These are phyloP conservation scores for Arctium minus DNA, from an alignment of 129 eudicot genomes.

Conservation along the genomic window DNA sequence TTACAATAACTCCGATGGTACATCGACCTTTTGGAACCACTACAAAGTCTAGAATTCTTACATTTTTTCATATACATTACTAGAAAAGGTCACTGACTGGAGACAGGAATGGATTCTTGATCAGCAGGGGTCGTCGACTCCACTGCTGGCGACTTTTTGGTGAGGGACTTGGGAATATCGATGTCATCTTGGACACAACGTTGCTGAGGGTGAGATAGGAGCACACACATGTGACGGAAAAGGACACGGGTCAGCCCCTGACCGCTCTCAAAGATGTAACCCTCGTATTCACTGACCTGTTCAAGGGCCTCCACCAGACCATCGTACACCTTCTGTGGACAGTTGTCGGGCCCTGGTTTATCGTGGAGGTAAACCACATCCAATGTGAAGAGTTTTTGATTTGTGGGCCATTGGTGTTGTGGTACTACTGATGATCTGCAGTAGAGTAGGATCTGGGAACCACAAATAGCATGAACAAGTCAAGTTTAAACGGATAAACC, in stretches of 20 bases:
- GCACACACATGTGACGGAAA: constrained; percentile 68
- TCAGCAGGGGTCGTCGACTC: constrained; percentile 39
- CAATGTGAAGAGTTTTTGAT: constrained; percentile 73
- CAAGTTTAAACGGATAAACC: not conserved
- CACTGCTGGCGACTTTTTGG: constrained; percentile 48
- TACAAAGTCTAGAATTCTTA: not conserved
- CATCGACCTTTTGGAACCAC: not conserved
- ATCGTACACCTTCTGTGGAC: constrained; percentile 97
- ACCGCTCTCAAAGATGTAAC: constrained; percentile 89
- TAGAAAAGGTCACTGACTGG: constrained; percentile 39
- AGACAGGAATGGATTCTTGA: constrained; percentile 53
- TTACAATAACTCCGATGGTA: not conserved
- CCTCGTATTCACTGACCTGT: constrained; percentile 80
- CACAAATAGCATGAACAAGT: not conserved
- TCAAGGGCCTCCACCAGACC: constrained; percentile 90
- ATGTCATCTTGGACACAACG: constrained; percentile 86
- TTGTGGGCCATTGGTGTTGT: constrained; percentile 59
- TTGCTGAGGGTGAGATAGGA: constrained; percentile 89
- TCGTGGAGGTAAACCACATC: constrained; percentile 92
- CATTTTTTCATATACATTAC: constrained; percentile 2
- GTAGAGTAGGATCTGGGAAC: constrained; percentile 68
- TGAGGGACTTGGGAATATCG: constrained; percentile 71
- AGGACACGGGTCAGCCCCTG: constrained; percentile 81
- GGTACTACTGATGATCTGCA: constrained; percentile 87
- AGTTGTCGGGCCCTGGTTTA: constrained; percentile 88